Base-by-base conservation (phyloP, 257 asterid genomes). In the Nicotiana paniculata region DNA sequence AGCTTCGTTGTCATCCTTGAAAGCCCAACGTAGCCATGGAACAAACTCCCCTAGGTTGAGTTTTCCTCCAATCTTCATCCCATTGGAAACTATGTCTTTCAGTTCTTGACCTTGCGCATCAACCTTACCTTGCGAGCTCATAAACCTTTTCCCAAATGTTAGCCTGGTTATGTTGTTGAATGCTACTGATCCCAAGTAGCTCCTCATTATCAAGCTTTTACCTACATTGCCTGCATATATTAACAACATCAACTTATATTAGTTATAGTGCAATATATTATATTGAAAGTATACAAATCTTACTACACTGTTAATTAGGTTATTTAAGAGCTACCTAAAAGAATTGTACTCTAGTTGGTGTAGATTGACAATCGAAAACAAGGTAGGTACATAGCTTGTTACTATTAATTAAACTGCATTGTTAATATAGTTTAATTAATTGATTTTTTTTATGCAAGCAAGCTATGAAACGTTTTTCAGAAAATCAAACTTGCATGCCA, bases 141-240 rank as follows among this genome's bases (percentile, higher is more conserved):
- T 72, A 46, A 72, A 72, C 35, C 35, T 72, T 0, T 72, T 82
- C 6, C 84, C 84, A 74, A 82, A 82, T 43, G 81, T 75, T 53
- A 82, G 65, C 63, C 81, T 82, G 74, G 84, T 82, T 82, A 82
- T 82, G 15, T 82, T 82, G 84, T 82, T 82, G 81, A 82, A 82
- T 70, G 76, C 54, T 75, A 72, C 81, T 57, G 80, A 57, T 58
- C 74, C 84, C 33, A 82, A 82, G 81, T 82, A 72, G 26, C 77
- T 43, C 81, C 77, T 69, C 75, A 82, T 74, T 43, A 59, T 13
- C 39, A 82, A 26, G 48, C 51, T 82, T 61, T 58, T 74, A 51
- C 64, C 81, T n/a, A n/a, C 46, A 51, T 82, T 82, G 1, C 77
- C 81, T 82, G 59, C 74, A 13, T 2, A 16, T 15, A 5, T 61